These are phyloP conservation scores for Aspergillus panamensis DNA, from an alignment of 495 filamentous ascomycete genomes.

Conservation along the genomic window DNA sequence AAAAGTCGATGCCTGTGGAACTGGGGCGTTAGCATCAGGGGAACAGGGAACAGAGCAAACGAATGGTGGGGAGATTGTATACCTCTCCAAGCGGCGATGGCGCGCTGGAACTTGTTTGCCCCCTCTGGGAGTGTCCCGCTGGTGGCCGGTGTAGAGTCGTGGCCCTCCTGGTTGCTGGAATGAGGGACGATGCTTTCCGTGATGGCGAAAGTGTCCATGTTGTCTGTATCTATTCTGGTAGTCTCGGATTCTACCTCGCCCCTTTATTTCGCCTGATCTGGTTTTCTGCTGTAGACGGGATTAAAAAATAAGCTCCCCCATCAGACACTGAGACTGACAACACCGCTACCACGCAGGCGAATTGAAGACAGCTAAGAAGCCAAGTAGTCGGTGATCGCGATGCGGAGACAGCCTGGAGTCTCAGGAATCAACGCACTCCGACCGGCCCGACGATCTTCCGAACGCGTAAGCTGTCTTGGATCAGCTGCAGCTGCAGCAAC, in stretches of 20 bases:
- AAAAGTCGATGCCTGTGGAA: slow-evolving; percentile 76
- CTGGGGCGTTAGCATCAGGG: slow-evolving; percentile 27
- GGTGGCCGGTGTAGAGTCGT: slow-evolving; percentile 24
- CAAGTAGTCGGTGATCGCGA: slow-evolving; percentile 16
- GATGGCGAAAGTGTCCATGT: slow-evolving; percentile 46
- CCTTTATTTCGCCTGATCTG: neutral
- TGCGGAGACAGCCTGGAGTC: slow-evolving; percentile 22
- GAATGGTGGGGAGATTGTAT: slow-evolving; percentile 16
- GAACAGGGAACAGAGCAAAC: neutral
- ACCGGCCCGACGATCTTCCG: slow-evolving; percentile 29
- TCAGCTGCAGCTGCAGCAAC: neutral
- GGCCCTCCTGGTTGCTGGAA: slow-evolving; percentile 29
- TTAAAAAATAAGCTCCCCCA: slow-evolving; percentile 21
- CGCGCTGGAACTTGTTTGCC: slow-evolving; percentile 89
- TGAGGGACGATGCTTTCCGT: slow-evolving; percentile 42
- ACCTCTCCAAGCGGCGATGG: slow-evolving; percentile 97
- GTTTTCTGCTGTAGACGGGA: neutral
- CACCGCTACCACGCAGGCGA: slow-evolving; percentile 2
- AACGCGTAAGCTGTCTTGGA: slow-evolving; percentile 20
- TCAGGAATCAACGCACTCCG: slow-evolving; percentile 7
- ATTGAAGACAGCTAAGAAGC: slow-evolving; percentile 8
- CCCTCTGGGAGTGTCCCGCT: slow-evolving; percentile 46
- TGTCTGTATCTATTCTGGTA: slow-evolving; percentile 5
- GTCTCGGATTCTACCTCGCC: neutral
- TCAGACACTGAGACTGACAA: slow-evolving; percentile 9